Evolutionary conservation across 164 flowering plant species (phyloP).

Genomic region (Berberis thunbergii): DNA sequence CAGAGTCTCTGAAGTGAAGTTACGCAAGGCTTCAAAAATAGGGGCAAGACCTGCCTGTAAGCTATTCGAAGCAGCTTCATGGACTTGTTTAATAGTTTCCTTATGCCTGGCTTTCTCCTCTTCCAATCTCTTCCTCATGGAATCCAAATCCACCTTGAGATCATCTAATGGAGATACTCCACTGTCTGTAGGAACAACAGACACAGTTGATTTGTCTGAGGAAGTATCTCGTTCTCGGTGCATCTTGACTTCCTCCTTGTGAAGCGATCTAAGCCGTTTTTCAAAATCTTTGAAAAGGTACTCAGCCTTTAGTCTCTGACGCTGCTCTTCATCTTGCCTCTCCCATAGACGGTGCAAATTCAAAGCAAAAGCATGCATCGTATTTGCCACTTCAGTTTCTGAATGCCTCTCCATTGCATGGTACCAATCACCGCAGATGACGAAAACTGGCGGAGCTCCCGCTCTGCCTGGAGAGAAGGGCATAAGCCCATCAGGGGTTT

Average conservation of each 20-base stretch:
- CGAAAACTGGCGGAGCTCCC: constrained; percentile 84
- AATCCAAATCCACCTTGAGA: constrained; percentile 67
- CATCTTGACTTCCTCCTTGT: constrained; percentile 30
- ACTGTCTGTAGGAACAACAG: constrained; percentile 41
- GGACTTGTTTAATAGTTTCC: constrained; percentile 58
- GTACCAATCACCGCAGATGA: constrained; percentile 84
- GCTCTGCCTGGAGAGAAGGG: constrained; percentile 84
- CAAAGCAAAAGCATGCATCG: constrained; percentile 61
- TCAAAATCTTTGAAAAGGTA: constrained; percentile 62
- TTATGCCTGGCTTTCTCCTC: constrained; percentile 70
- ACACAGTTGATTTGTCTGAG: constrained; percentile 36
- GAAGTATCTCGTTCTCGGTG: constrained; percentile 28
- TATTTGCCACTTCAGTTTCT: constrained; percentile 39
- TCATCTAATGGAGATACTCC: constrained; percentile 60
- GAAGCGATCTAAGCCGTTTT: constrained; percentile 36
- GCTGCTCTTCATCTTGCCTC: constrained; percentile 75
- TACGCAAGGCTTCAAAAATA: constrained; percentile 72
- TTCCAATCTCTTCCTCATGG: constrained; percentile 52
- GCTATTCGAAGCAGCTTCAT: constrained; percentile 64
- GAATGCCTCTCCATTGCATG: constrained; percentile 62
- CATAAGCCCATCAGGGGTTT: constrained; percentile 64
- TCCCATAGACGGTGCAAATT: constrained; percentile 69
- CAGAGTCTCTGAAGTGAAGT: constrained; percentile 48
- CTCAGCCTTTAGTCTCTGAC: constrained; percentile 68
- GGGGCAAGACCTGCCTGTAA: constrained; percentile 74